Conservation (phyloP, 208 protist genomes). For the Entamoeba histolytica region DNA sequence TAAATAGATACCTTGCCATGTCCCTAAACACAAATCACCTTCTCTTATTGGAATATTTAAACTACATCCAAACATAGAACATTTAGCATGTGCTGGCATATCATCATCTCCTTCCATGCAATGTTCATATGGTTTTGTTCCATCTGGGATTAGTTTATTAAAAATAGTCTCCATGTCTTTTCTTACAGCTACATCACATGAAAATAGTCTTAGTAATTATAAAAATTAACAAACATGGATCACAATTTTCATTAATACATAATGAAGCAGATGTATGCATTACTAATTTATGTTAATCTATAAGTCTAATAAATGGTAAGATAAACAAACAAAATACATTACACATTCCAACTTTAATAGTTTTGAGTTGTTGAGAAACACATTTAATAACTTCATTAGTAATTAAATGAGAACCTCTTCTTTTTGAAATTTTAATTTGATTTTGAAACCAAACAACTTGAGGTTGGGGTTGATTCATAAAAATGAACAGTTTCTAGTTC, state of each 20-base stretch:
- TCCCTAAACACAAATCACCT: conserved; percentile 10
- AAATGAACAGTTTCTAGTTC: too few species aligned
- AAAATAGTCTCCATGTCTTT: not conserved
- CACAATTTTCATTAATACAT: conserved; percentile 11
- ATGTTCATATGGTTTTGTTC: not conserved
- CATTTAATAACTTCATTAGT: not conserved
- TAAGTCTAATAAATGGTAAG: not conserved
- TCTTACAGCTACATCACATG: not conserved
- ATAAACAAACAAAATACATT: not conserved
- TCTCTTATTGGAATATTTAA: conserved; percentile 15
- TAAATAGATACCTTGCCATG: conserved; percentile 21
- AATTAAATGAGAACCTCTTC: not conserved
- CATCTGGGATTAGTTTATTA: not conserved
- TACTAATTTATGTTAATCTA: not conserved
- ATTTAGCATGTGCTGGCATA: conserved; percentile 17
- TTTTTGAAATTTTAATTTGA: not conserved
- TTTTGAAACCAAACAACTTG: not conserved
- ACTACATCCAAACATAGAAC: not conserved
- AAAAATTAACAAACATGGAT: conserved; percentile 2
- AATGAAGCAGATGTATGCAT: conserved; percentile 17
- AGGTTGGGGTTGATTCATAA: too few species aligned
- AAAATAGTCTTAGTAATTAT: not conserved
- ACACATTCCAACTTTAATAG: not conserved
- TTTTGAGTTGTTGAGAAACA: not conserved
- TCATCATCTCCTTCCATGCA: conserved; percentile 14